Evolutionary conservation across 2,329 filamentous ascomycete species (phyloP).

Genomic region (Elsinoe arachidis): DNA sequence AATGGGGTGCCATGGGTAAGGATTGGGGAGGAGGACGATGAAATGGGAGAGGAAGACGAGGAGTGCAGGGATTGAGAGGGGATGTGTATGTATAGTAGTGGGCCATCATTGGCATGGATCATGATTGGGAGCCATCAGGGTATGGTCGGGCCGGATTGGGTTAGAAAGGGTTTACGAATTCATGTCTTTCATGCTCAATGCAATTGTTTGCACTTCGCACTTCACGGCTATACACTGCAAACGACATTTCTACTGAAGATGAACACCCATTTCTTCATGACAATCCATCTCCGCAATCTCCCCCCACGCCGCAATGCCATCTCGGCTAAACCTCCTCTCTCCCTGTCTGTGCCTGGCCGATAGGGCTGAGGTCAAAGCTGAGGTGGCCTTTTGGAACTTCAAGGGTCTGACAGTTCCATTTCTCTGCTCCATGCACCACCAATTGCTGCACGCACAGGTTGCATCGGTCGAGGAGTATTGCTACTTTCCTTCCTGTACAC

Average conservation of each 20-base stretch:
- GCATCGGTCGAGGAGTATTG: background rate
- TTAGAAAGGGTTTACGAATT: background rate
- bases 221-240: background rate
- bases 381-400: conserved; percentile 1
- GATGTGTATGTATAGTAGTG: background rate
- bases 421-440: background rate
- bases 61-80: background rate
- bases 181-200: background rate
- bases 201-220: background rate
- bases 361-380: conserved; percentile 10
- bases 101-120: background rate
- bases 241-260: background rate
- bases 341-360: background rate
- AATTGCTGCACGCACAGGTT: background rate
- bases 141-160: background rate
- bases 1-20: background rate
- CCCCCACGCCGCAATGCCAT: background rate
- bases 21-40: background rate
- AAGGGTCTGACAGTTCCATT: conserved; percentile 1
- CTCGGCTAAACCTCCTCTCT: conserved; percentile 3
- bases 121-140: background rate
- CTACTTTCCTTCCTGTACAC: background rate
- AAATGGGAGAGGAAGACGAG: background rate
- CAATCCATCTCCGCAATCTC: conserved; percentile 1
- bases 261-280: background rate